Percentiles rank a stretch among this genome's conserved stretches.
Evolutionary conservation across 306 rosid species (phyloP).

Genomic region (Elaeagnus macrophylla): DNA sequence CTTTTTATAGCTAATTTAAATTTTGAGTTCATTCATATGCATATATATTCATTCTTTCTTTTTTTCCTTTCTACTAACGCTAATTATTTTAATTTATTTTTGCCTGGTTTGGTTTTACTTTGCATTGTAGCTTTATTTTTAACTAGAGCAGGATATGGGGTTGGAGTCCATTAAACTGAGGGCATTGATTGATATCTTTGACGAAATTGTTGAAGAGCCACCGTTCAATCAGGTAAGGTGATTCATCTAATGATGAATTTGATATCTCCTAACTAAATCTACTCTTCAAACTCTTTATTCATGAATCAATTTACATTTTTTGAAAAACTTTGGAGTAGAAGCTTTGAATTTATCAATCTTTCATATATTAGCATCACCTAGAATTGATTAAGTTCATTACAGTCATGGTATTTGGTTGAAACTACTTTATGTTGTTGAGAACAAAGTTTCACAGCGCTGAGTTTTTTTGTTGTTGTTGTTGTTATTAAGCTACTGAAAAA

Average conservation of each 20-base stretch:
- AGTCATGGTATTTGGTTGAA: no score
- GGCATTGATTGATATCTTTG: constrained; percentile 74
- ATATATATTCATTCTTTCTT: neutral
- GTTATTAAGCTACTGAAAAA: no score
- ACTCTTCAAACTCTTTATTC: neutral
- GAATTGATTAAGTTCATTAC: no score
- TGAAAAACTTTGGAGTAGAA: no score
- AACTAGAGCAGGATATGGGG: constrained; percentile 72
- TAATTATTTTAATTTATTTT: neutral
- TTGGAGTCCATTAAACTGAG: constrained; percentile 49
- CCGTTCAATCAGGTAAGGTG: constrained; percentile 89
- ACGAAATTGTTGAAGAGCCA: constrained; percentile 85
- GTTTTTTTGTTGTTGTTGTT: no score
- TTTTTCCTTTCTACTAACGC: neutral
- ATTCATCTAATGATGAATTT: constrained; percentile 19
- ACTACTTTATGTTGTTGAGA: no score
- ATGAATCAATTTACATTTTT: neutral
- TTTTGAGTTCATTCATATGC: no score
- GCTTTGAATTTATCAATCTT: no score
- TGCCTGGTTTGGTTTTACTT: constrained; percentile 15
- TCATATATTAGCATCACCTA: no score
- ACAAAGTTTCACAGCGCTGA: no score
- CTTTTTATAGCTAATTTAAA: no score
- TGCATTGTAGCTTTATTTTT: constrained; percentile 80
- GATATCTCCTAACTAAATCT: neutral